These are phyloP conservation scores for Sarcodon aspratus DNA, from an alignment of 768 basidiomycete genomes.

Conservation along the genomic window DNA sequence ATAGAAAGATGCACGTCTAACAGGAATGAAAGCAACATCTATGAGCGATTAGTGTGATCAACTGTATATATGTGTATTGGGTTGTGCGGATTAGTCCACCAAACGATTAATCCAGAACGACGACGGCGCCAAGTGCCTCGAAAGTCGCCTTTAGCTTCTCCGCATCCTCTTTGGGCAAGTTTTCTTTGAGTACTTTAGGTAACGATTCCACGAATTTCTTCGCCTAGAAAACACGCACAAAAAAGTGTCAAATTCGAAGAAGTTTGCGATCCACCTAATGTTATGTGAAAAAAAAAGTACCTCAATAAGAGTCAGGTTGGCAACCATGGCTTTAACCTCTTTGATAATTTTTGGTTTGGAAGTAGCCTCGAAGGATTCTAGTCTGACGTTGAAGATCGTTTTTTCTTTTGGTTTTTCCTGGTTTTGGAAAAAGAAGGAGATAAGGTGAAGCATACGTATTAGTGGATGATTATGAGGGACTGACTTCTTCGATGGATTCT, in stretches of 20 bases:
- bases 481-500: conserved; percentile 52
- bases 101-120: conserved; percentile 62
- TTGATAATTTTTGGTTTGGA: conserved; percentile 96
- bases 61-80: conserved; percentile 5
- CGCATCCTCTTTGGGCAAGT: conserved; percentile 91
- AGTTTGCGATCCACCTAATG: neutral
- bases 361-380: conserved; percentile 87
- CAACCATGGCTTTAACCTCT: conserved; percentile 93
- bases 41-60: conserved; percentile 7
- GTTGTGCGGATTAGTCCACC: neutral
- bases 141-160: conserved; percentile 93
- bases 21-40: too few species aligned
- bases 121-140: conserved; percentile 78
- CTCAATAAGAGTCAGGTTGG: conserved; percentile 94
- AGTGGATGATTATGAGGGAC: conserved; percentile 13
- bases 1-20: too few species aligned
- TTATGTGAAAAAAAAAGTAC: conserved; percentile 26
- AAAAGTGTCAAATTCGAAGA: neutral
- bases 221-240: conserved; percentile 44
- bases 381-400: conserved; percentile 90
- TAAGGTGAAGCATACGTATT: too few species aligned
- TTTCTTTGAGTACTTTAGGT: conserved; percentile 91
- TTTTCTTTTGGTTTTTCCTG: conserved; percentile 98
- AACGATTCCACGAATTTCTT: conserved; percentile 98
- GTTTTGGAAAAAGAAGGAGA: too few species aligned